Evolutionary conservation across 345 rosid species (phyloP), one percentile per base, ranked within the genome.

Genomic region (Moricandia moricandioides): DNA sequence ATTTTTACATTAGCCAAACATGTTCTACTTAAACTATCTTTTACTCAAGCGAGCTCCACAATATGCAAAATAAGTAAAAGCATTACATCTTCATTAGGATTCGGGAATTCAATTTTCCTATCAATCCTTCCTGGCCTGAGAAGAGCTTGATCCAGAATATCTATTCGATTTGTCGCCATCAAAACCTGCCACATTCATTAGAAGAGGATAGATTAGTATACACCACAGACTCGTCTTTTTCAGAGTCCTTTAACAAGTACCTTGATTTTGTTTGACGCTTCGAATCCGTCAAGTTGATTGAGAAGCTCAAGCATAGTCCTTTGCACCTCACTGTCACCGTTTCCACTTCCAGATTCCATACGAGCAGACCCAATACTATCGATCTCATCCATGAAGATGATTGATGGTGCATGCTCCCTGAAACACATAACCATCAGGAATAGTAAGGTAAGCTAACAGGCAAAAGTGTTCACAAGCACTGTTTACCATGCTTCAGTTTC

Each of bases 311-410:
- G 85, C 99, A 95, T 96, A 76, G 99, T 92, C 27, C 99, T 62
- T 80, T 92, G 98, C 68, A 92, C 99, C 84, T 96, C 99, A 79
- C 97, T 92, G 77, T 96, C 99, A 52, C 99, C 97, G 66, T 89
- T 96, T 47, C 99, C 98, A 80, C 99, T 96, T 39, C 99, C 99
- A 83, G 99, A 96, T 80, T 96, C 99, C 98, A 96, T 96, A 78
- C 99, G 88, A 75, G 99, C 92, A 73, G 99, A 96, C 72, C 98
- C 99, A 21, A 96, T 96, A 76, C 99, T 96, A 73, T 96, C 99
- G 0, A 96, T 96, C 80, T 92, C 98, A 59, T 96, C 98, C 99
- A 96, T 96, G 81, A 91, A 96, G 62, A 96, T 96, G 77, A 92
- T 96, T 3, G 99, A 96, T 45, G 99, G 99, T 63, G 94, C 91